These are phyloP conservation scores for Megacollybia marginata DNA, from an alignment of 768 basidiomycete genomes.

Conservation along the genomic window DNA sequence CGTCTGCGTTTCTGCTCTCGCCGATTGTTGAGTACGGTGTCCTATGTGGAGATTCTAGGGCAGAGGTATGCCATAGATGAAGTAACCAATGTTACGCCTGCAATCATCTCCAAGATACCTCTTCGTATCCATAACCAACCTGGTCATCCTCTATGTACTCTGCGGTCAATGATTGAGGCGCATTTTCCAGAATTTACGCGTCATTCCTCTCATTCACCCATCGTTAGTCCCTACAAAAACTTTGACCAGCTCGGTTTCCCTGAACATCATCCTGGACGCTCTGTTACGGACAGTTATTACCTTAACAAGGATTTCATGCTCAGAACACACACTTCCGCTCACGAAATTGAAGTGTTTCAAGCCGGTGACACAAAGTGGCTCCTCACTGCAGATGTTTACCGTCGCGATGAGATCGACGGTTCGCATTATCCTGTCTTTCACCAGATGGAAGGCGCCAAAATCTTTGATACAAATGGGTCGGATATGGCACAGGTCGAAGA, in stretches of 20 bases:
- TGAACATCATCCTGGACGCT: conserved; percentile 85
- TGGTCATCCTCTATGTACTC: conserved; percentile 80
- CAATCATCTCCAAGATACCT: conserved; percentile 78
- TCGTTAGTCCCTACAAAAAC: conserved; percentile 87
- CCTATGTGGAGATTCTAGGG: conserved; percentile 49
- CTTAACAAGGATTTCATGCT: conserved; percentile 87
- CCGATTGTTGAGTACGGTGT: background rate
- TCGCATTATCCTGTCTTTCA: conserved; percentile 98
- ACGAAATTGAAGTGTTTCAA: conserved; percentile 89
- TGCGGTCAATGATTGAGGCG: conserved; percentile 75
- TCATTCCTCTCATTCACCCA: conserved; percentile 72
- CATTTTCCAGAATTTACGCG: conserved; percentile 74
- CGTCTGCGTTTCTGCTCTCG: background rate
- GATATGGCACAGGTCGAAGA: conserved; percentile 59
- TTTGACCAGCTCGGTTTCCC: conserved; percentile 98
- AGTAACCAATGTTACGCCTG: conserved; percentile 77
- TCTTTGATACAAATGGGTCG: conserved; percentile 55
- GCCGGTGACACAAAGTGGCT: conserved; percentile 78
- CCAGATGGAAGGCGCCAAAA: conserved; percentile 91
- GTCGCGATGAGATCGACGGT: conserved; percentile 95
- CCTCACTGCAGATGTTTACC: conserved; percentile 92
- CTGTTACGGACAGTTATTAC: conserved; percentile 92
- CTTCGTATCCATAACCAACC: conserved; percentile 69
- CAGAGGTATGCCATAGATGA: conserved; percentile 67
- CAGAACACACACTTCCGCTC: conserved; percentile 96